Base-by-base conservation (phyloP, 495 filamentous ascomycete genomes). In the Xanthoparmelia taractica region DNA sequence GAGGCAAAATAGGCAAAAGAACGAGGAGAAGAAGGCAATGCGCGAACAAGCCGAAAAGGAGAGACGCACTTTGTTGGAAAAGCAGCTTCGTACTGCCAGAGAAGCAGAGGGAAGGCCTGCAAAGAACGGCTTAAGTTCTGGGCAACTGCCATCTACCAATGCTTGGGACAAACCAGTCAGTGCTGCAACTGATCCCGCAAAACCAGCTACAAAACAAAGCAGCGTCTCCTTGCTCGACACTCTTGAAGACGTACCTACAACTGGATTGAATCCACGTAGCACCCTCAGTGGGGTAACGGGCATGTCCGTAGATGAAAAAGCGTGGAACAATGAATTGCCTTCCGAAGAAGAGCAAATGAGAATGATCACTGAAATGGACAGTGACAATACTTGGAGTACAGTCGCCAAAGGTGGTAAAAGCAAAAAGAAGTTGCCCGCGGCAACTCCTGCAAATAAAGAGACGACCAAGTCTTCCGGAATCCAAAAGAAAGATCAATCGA, bases 271-370 rank as follows among this genome's bases (percentile, higher is more conserved):
- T 57, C 68, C 65, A 31, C 23, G n/a, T 20, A 15, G 23, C 11
- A 37, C 8, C 45, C 58, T 59, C 45, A 18, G 64, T 45, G 55
- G 36, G 31, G 34, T 18, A 43, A 34, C 60, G 41, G 34, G 31
- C 4, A n/a, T 54, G 20, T 38, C 50, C 13, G 29, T 36, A 50
- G 57, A 66, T 34, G 33, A 25, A 50, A 57, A 73, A 38, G 73
- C 66, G 65, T 88, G 81, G 85, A 75, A 78, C 50, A 73, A 78
- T 52, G 79, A 80, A 60, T 78, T 88, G 48, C 88, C 86, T 8
- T 89, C 89, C 0, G 91, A 95, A 74, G 91, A 96, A 70, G 90
- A 94, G 74, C 91, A 95, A 76, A 75, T 94, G 75, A 81, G 87
- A 72, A 76, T 87, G 66, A 76, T 90, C 36, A 81, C 75, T 36